These are phyloP conservation scores for Chlorella sp. DNA, from an alignment of 139 green algal species.

Conservation along the genomic window DNA sequence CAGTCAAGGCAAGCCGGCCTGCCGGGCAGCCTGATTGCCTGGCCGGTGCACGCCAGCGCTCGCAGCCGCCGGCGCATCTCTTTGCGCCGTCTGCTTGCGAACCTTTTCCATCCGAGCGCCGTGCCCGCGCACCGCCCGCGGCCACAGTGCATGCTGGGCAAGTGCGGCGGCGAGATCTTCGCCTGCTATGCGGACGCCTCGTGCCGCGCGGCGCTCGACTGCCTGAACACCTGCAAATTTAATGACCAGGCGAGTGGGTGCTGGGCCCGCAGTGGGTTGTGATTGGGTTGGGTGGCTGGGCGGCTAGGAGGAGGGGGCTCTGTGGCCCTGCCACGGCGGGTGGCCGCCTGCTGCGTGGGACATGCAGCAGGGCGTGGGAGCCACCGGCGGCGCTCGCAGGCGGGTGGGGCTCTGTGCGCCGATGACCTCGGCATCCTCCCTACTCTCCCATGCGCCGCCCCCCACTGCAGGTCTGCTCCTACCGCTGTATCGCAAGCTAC, in stretches of 20 bases:
- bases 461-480: constrained; percentile 73
- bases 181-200: constrained; percentile 71
- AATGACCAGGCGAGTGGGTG: constrained; percentile 81
- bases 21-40: not conserved
- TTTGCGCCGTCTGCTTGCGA: not conserved
- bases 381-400: no score
- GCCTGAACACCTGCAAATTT: constrained; percentile 75
- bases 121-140: not conserved
- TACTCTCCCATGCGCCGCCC: not conserved
- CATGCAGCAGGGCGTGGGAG: no score
- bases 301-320: not conserved
- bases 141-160: constrained; percentile 72
- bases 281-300: not conserved
- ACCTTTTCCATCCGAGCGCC: not conserved
- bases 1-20: constrained; percentile 6
- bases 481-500: constrained; percentile 91
- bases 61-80: not conserved
- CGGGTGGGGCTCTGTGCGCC: no score
- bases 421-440: not conserved
- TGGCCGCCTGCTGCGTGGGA: no score
- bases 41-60: not conserved
- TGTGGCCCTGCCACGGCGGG: not conserved
- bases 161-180: constrained; percentile 76
- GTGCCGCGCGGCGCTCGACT: constrained; percentile 87
- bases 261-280: not conserved